Conservation (phyloP, 441 rosid genomes). For the Populus trichocarpa region DNA sequence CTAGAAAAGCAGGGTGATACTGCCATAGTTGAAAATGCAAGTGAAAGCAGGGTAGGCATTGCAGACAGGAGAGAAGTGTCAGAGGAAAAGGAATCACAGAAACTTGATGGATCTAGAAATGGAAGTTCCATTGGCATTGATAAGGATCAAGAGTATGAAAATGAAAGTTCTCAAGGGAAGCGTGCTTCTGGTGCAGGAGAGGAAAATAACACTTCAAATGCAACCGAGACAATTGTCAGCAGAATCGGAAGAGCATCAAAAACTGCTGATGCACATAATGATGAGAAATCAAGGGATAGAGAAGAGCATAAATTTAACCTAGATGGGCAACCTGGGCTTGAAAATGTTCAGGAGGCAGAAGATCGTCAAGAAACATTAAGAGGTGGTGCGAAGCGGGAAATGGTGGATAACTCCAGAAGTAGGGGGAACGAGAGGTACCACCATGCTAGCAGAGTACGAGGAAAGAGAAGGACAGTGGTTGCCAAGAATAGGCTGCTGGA, state of each 20-base stretch:
- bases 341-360: slow-evolving; percentile 13
- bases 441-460: slow-evolving; percentile 19
- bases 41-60: slow-evolving; percentile 4
- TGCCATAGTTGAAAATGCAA: slow-evolving; percentile 2
- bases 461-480: slow-evolving; percentile 33
- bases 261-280: slow-evolving; percentile 5
- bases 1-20: not conserved
- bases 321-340: slow-evolving; percentile 1
- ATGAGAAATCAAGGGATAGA: not conserved
- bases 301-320: slow-evolving; percentile 10
- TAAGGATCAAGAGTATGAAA: not conserved
- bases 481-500: slow-evolving; percentile 32
- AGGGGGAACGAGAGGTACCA: slow-evolving; percentile 15
- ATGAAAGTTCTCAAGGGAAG: not conserved
- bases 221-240: not conserved
- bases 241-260: slow-evolving; percentile 3
- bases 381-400: slow-evolving; percentile 26
- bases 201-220: slow-evolving; percentile 11
- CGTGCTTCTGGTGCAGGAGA: slow-evolving; percentile 2
- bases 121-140: not conserved
- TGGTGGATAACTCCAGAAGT: slow-evolving; percentile 5
- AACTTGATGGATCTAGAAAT: not conserved
- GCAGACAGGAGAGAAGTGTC: slow-evolving; percentile 6
- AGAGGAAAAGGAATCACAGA: not conserved
- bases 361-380: slow-evolving; percentile 5